A percentile compares a stretch with the other conserved stretches of the same genome.
Conservation (phyloP, 2,329 filamentous ascomycete species). For the Rhexocercosporidium sp. region DNA sequence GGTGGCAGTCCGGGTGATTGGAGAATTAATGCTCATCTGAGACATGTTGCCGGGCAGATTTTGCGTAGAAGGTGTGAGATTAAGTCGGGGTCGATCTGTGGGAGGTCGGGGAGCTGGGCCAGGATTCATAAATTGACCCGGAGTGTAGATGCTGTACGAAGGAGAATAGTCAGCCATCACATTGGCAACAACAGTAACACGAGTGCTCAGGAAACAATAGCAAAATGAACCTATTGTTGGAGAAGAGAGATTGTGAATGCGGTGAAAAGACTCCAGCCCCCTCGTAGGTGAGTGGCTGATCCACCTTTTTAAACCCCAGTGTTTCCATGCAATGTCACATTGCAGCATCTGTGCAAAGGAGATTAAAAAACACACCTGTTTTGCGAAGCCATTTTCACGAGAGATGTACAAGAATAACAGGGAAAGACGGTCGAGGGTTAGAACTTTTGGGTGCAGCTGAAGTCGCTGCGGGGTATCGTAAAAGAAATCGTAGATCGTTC, state of each 20-base stretch:
- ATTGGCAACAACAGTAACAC: constrained; percentile 11
- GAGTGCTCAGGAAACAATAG: constrained; percentile 13
- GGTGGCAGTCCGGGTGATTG: constrained; percentile 68
- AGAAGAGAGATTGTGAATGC: neutral
- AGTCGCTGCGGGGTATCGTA: constrained; percentile 39
- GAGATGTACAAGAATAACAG: constrained; percentile 28
- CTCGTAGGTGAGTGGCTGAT: constrained; percentile 17
- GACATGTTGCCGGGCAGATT: constrained; percentile 80
- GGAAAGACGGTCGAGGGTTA: constrained; percentile 19
- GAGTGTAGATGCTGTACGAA: constrained; percentile 57
- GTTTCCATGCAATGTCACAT: constrained; percentile 35
- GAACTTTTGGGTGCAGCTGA: constrained; percentile 17
- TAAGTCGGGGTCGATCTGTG: constrained; percentile 79
- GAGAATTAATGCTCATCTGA: constrained; percentile 74
- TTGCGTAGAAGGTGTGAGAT: constrained; percentile 74
- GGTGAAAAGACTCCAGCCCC: constrained; percentile 24
- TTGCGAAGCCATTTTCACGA: constrained; percentile 41
- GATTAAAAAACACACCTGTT: constrained; percentile 36
- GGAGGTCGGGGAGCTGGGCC: constrained; percentile 92
- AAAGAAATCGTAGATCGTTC: constrained; percentile 35
- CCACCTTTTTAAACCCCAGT: constrained; percentile 28
- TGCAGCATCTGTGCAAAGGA: constrained; percentile 31
- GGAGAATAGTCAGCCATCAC: constrained; percentile 29
- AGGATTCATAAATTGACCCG: constrained; percentile 90
- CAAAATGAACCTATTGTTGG: constrained; percentile 12